phyloP scores from a whole-genome alignment of 1,284 basidiomycete species.

The Rhodotorula sp. region DNA sequence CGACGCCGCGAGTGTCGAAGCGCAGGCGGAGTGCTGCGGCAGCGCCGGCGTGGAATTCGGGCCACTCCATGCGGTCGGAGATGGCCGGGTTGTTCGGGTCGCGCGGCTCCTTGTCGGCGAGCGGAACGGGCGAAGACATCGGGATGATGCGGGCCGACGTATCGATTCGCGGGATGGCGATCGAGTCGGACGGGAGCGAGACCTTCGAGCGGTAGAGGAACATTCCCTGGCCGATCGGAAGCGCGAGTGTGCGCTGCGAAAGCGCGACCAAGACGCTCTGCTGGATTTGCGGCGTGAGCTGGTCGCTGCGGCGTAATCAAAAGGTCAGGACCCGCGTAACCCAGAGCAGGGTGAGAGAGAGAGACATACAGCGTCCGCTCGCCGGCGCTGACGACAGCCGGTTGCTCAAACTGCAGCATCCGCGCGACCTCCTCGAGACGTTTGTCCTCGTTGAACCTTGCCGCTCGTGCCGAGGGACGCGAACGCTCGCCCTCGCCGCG shows the following conservation, averaged over 20 bases:
- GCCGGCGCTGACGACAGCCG: conserved; percentile 62
- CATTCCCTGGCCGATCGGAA: conserved; percentile 82
- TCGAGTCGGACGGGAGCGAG: conserved; percentile 64
- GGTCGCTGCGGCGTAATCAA: conserved; percentile 17
- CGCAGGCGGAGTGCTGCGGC: conserved; percentile 73
- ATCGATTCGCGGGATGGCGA: conserved; percentile 67
- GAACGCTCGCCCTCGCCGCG: conserved; percentile 27
- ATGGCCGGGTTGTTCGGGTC: conserved; percentile 55
- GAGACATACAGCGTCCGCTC: conserved; percentile 58
- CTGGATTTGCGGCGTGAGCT: conserved; percentile 53
- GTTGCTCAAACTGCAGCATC: conserved; percentile 74
- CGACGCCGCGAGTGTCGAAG: conserved; percentile 65
- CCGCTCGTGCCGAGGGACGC: conserved; percentile 47
- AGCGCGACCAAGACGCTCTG: conserved; percentile 75
- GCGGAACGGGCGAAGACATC: conserved; percentile 37
- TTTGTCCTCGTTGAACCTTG: conserved; percentile 68
- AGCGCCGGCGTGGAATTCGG: conserved; percentile 96
- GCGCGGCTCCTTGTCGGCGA: conserved; percentile 40
- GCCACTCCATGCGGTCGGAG: conserved; percentile 78
- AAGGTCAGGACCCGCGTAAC: background rate
- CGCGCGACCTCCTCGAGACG: conserved; percentile 82
- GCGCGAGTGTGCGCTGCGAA: conserved; percentile 77
- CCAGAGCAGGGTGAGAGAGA: conserved; percentile 60
- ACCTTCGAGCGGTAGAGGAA: conserved; percentile 71
- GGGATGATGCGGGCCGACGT: conserved; percentile 40